A percentile compares a stretch with the other conserved stretches of the same genome.
These are phyloP conservation scores for Pseudisothecium myosuroides DNA, from an alignment of 225 moss, liverwort and hornwort genomes.

Conservation along the genomic window DNA sequence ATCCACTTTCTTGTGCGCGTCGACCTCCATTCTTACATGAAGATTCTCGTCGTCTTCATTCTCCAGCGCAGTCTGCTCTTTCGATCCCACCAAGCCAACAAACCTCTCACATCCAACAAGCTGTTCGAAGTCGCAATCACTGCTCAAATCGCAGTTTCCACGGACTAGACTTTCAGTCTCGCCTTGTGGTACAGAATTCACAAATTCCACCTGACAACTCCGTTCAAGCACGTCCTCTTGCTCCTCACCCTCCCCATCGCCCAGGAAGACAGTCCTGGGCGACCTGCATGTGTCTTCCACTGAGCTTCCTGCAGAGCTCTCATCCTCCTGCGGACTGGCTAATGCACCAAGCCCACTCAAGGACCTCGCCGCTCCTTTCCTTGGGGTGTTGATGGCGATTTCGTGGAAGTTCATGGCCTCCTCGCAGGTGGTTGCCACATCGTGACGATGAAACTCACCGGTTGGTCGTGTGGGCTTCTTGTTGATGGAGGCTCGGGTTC, in stretches of 20 bases:
- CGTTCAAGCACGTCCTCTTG: not conserved
- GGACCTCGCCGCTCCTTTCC: conserved; percentile 13
- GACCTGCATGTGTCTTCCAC: conserved; percentile 27
- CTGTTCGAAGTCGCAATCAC: not conserved
- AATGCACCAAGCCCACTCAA: conserved; percentile 30
- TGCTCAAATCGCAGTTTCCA: not conserved
- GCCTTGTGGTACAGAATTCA: not conserved
- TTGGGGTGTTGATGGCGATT: not conserved
- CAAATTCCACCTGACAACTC: not conserved
- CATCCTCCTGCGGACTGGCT: conserved; percentile 5
- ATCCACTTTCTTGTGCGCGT: not conserved
- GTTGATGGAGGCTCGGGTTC: conserved; percentile 1
- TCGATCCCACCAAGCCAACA: not conserved
- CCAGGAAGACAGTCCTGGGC: not conserved
- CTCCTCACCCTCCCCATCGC: not conserved
- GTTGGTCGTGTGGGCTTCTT: not conserved
- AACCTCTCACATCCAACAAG: not conserved
- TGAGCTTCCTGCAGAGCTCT: conserved; percentile 4
- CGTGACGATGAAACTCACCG: not conserved
- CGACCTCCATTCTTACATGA: not conserved
- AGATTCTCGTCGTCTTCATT: not conserved
- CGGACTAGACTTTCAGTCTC: not conserved
- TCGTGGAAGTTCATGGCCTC: not conserved
- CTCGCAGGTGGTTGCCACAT: conserved; percentile 17
- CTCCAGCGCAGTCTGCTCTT: not conserved